Percentiles rank a stretch among this genome's conserved stretches.
phyloP scores from a whole-genome alignment of 768 basidiomycete species.

The Chalciporus piperatus region DNA sequence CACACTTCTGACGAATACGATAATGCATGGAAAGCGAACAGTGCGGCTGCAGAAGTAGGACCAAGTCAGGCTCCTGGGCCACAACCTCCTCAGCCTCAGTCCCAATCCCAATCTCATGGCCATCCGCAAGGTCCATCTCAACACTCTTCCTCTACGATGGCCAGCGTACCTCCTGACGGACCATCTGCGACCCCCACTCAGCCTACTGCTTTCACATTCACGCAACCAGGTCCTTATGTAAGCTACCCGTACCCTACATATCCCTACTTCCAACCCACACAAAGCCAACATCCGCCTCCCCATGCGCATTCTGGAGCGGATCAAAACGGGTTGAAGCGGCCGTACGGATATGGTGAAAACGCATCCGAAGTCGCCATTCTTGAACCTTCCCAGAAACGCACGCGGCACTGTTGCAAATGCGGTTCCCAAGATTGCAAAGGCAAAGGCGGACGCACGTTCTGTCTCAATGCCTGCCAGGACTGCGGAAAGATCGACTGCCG shows the following conservation, averaged over 20 bases:
- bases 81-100: conserved; percentile 22
- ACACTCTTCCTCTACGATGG: conserved; percentile 19
- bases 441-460: conserved; percentile 74
- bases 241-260: conserved; percentile 36
- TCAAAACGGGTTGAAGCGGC: conserved; percentile 27
- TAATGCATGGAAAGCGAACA: conserved; percentile 63
- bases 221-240: conserved; percentile 32
- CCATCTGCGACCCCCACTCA: conserved; percentile 25
- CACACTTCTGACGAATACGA: conserved; percentile 52
- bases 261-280: conserved; percentile 32
- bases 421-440: conserved; percentile 81
- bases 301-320: conserved; percentile 26
- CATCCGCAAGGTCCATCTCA: conserved; percentile 19
- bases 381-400: conserved; percentile 52
- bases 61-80: conserved; percentile 20
- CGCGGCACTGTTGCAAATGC: conserved; percentile 81
- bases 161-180: conserved; percentile 16
- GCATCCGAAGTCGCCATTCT: conserved; percentile 27
- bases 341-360: conserved; percentile 27
- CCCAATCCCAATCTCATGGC: conserved; percentile 19
- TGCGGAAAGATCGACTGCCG: conserved; percentile 79
- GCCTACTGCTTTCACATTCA: conserved; percentile 29
- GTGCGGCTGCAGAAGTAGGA: conserved; percentile 36
- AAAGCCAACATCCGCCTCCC: conserved; percentile 20
- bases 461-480: conserved; percentile 73